Conservation (phyloP, 2,329 filamentous ascomycete species). For the Aspergillus novofumigatus region DNA sequence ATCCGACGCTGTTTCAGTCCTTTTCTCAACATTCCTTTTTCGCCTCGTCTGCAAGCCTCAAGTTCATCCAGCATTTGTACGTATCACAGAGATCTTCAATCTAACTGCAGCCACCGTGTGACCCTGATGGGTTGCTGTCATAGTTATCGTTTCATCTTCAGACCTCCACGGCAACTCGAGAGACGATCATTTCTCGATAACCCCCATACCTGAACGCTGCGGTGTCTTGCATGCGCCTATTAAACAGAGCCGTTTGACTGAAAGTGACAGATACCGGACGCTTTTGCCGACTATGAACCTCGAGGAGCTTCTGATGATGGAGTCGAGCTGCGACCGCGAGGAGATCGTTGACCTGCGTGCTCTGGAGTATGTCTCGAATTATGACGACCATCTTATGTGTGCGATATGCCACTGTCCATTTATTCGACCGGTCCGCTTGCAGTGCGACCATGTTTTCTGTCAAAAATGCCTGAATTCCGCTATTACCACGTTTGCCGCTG, state of each 20-base stretch:
- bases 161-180: conserved; percentile 13
- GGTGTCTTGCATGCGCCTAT: not conserved
- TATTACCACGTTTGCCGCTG: conserved; percentile 35
- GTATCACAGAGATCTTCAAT: conserved; percentile 1
- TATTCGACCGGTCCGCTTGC: conserved; percentile 53
- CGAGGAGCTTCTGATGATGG: conserved; percentile 29
- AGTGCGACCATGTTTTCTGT: conserved; percentile 64
- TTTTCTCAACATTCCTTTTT: not conserved
- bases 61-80: not conserved
- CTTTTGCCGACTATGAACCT: conserved; percentile 26
- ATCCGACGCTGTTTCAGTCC: not conserved
- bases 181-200: conserved; percentile 12
- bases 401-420: conserved; percentile 62
- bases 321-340: conserved; percentile 24
- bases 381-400: conserved; percentile 60
- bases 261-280: not conserved
- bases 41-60: not conserved
- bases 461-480: conserved; percentile 52
- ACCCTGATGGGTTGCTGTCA: conserved; percentile 20
- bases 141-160: conserved; percentile 20
- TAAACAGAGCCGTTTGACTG: not conserved
- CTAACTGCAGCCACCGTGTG: conserved; percentile 12
- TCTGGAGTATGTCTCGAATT: conserved; percentile 54
- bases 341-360: conserved; percentile 50
- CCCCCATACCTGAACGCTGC: not conserved